phyloP scores from a whole-genome alignment of 2,329 filamentous ascomycete species.

The Geosmithia flava region DNA sequence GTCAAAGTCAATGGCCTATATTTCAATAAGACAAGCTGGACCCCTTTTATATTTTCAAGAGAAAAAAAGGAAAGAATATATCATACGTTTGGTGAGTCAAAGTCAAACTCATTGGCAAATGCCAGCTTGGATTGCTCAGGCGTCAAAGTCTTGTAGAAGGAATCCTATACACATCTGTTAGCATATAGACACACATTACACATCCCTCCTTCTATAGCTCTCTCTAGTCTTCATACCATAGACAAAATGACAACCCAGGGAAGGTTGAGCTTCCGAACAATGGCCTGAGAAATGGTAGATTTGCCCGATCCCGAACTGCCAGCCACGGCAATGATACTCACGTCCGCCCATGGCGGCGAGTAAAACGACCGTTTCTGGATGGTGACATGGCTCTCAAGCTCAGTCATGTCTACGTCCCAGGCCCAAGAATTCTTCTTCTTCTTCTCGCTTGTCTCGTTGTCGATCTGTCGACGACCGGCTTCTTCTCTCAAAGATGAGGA shows the following conservation, averaged over 20 bases:
- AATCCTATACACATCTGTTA: slow-evolving; percentile 49
- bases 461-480: too few relatives aligned
- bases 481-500: too few relatives aligned
- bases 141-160: slow-evolving; percentile 86
- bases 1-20: slow-evolving; percentile 85
- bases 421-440: background rate
- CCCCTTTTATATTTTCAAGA: too few relatives aligned
- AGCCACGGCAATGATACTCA: slow-evolving; percentile 92
- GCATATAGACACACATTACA: background rate
- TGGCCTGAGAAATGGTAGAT: slow-evolving; percentile 84
- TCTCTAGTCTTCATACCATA: slow-evolving; percentile 50
- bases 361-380: slow-evolving; percentile 59
- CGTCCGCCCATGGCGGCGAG: slow-evolving; percentile 88
- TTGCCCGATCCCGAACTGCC: slow-evolving; percentile 92
- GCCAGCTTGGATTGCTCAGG: slow-evolving; percentile 68
- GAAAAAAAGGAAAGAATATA: background rate
- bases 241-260: slow-evolving; percentile 98
- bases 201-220: background rate
- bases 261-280: slow-evolving; percentile 78
- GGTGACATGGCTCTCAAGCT: slow-evolving; percentile 28
- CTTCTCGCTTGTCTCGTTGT: too few relatives aligned
- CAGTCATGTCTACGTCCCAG: slow-evolving; percentile 10
- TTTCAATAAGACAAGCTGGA: background rate
- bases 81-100: slow-evolving; percentile 70
- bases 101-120: slow-evolving; percentile 87